A percentile compares a stretch with the other conserved stretches of the same genome.
These are phyloP conservation scores for Medakamo hakoo DNA, from an alignment of 139 green algal species.

Conservation along the genomic window DNA sequence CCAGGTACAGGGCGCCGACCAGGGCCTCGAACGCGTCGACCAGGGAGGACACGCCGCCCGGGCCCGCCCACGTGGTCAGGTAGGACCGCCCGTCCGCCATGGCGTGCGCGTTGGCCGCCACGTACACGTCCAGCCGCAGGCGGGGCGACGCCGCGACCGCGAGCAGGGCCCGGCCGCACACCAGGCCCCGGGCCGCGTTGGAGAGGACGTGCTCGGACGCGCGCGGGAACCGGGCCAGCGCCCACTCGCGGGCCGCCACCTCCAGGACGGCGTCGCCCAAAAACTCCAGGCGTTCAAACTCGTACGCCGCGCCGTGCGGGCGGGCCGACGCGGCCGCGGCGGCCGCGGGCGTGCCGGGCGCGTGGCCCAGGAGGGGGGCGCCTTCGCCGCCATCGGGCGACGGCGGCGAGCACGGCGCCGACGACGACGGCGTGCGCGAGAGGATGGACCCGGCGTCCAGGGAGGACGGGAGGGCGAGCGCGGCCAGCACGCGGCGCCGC, in stretches of 20 bases:
- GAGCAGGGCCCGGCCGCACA: conserved; percentile 4
- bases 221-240: conserved; percentile 8
- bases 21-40: conserved; percentile 31
- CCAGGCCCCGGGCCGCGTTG: conserved; percentile 3
- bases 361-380: no score
- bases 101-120: conserved; percentile 5
- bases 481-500: neutral
- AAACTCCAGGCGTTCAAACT: conserved; percentile 25
- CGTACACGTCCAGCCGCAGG: conserved; percentile 14
- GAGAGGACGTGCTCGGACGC: conserved; percentile 16
- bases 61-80: neutral
- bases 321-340: no score
- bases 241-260: conserved; percentile 5
- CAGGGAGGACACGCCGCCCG: conserved; percentile 4
- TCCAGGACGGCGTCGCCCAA: conserved; percentile 26
- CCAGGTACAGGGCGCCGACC: conserved; percentile 21
- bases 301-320: no score
- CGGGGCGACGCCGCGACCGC: neutral
- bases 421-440: neutral
- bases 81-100: conserved; percentile 4
- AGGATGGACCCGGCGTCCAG: neutral
- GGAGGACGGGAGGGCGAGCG: neutral
- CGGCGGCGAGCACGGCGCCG: no score
- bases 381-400: no score
- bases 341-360: no score